Conservation (phyloP, 2,329 filamentous ascomycete genomes). For the Geosmithia putterillii region DNA sequence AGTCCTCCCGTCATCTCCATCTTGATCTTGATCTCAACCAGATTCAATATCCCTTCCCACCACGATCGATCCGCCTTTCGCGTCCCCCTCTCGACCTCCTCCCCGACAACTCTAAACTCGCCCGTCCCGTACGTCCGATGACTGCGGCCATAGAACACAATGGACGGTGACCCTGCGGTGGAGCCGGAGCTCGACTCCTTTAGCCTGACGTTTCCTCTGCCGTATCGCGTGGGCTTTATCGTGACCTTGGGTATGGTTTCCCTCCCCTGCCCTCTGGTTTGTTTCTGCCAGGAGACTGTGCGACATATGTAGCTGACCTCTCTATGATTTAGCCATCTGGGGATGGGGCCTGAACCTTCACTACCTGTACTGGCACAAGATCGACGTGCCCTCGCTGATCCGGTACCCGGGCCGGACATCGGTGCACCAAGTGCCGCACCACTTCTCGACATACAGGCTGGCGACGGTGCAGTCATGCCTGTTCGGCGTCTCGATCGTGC, state of each 20-base stretch:
- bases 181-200: constrained; percentile 69
- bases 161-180: constrained; percentile 61
- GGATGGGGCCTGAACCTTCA: constrained; percentile 91
- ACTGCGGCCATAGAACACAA: constrained; percentile 15
- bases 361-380: constrained; percentile 65
- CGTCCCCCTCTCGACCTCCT: neutral
- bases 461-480: constrained; percentile 64
- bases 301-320: neutral
- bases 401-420: constrained; percentile 70
- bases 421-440: constrained; percentile 58
- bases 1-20: no score
- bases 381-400: constrained; percentile 79
- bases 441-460: constrained; percentile 76
- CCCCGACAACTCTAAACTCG: neutral
- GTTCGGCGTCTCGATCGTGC: constrained; percentile 56
- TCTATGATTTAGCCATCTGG: constrained; percentile 69
- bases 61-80: neutral
- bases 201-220: constrained; percentile 75
- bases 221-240: constrained; percentile 79
- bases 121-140: constrained; percentile 1
- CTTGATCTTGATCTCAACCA: no score
- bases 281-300: no score
- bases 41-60: neutral
- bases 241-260: constrained; percentile 60
- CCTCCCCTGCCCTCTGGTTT: neutral